Percentiles rank a stretch among this genome's conserved stretches.
phyloP scores from a whole-genome alignment of 139 green algal genomes.

The Closterium sp. region DNA sequence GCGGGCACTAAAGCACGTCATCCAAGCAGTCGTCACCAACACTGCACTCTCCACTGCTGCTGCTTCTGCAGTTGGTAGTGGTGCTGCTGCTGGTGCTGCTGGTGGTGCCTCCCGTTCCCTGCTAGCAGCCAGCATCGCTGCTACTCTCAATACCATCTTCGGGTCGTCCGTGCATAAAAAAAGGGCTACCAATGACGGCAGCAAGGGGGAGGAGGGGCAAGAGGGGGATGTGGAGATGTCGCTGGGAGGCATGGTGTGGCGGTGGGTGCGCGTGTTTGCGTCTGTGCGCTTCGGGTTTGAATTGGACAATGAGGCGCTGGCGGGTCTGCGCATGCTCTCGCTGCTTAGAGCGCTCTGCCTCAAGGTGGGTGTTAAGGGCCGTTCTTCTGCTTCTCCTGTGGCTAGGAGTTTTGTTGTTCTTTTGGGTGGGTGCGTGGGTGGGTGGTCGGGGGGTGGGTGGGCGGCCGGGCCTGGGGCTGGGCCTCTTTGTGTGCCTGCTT shows the following conservation, averaged over 20 bases:
- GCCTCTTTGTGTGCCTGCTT: too few species aligned
- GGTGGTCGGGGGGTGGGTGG: too few species aligned
- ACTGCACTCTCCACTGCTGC: background rate
- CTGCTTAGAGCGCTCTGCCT: conserved; percentile 50
- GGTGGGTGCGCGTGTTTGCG: conserved; percentile 42
- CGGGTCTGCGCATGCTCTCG: conserved; percentile 13
- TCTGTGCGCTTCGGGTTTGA: conserved; percentile 21
- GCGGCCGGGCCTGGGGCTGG: too few species aligned
- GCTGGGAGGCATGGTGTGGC: conserved; percentile 33
- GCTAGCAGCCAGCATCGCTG: conserved; percentile 13
- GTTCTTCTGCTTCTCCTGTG: too few species aligned
- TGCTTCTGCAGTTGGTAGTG: background rate
- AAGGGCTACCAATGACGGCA: too few species aligned
- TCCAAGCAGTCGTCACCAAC: conserved; percentile 20
- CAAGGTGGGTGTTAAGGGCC: too few species aligned
- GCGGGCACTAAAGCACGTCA: conserved; percentile 46
- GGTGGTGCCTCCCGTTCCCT: background rate
- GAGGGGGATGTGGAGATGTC: background rate
- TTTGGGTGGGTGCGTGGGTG: too few species aligned
- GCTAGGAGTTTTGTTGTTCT: too few species aligned
- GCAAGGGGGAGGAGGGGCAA: background rate
- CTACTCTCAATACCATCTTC: conserved; percentile 26
- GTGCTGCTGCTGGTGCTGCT: background rate
- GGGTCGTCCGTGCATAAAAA: background rate
- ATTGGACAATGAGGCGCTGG: background rate